Conservation (phyloP, 768 basidiomycete species). For the Heimioporus sp. region DNA sequence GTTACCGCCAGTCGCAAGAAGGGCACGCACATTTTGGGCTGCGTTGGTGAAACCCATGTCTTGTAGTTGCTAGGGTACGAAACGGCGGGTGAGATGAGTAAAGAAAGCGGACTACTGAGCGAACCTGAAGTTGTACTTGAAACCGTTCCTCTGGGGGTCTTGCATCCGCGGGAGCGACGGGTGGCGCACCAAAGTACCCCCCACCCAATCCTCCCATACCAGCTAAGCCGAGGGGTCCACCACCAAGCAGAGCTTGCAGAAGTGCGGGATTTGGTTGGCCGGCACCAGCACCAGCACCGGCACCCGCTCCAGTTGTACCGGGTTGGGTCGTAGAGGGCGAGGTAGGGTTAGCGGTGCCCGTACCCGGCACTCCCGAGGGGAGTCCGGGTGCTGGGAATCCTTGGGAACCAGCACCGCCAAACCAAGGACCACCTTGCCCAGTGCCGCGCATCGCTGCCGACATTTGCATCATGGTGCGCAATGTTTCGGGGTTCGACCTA, state of each 20-base stretch:
- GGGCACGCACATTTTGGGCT: constrained; percentile 83
- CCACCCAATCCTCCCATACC: constrained; percentile 24
- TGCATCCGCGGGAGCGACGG: constrained; percentile 54
- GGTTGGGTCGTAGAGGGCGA: constrained; percentile 19
- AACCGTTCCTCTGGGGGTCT: constrained; percentile 90
- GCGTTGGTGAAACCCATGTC: constrained; percentile 96
- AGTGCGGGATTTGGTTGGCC: constrained; percentile 41
- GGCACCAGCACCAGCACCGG: constrained; percentile 9
- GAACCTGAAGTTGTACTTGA: constrained; percentile 79
- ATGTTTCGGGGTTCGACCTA: constrained; percentile 73
- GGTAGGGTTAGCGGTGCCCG: constrained; percentile 24
- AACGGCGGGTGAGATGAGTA: not conserved
- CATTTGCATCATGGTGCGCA: constrained; percentile 79
- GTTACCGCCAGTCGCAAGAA: constrained; percentile 90
- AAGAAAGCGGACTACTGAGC: not conserved
- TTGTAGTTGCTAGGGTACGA: constrained; percentile 75
- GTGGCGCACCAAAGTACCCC: constrained; percentile 27
- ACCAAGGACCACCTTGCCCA: constrained; percentile 36
- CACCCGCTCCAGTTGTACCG: constrained; percentile 19
- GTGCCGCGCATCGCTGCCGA: constrained; percentile 33
- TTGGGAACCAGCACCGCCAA: too few relatives aligned
- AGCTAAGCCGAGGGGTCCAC: not conserved
- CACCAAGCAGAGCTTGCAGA: constrained; percentile 30
- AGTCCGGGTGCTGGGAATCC: constrained; percentile 62
- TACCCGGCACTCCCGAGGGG: constrained; percentile 32